Conservation (phyloP, 495 filamentous ascomycete species). For the Daldinia decipiens region DNA sequence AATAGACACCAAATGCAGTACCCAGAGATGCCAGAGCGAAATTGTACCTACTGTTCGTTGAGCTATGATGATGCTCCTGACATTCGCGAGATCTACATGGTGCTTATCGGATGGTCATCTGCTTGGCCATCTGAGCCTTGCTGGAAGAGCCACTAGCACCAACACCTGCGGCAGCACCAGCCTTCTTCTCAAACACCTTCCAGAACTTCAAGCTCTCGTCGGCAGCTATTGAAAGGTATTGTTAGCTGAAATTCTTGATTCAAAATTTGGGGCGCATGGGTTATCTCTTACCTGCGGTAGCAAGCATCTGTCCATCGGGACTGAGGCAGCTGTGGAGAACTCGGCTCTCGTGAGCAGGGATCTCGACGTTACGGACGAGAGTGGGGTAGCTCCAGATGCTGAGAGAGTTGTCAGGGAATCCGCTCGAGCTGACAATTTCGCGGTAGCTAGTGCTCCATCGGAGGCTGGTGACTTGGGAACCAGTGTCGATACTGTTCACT, state of each 20-base stretch:
- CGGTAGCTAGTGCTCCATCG: slow-evolving; percentile 97
- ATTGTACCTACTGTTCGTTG: slow-evolving; percentile 59
- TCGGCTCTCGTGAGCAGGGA: slow-evolving; percentile 97
- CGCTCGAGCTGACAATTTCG: slow-evolving; percentile 95
- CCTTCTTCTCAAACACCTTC: slow-evolving; percentile 99
- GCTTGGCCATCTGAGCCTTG: slow-evolving; percentile 82
- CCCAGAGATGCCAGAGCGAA: slow-evolving; percentile 53
- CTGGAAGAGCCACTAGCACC: slow-evolving; percentile 64
- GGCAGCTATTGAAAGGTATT: slow-evolving; percentile 63
- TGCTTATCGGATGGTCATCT: slow-evolving; percentile 93
- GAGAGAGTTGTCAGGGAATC: slow-evolving; percentile 97
- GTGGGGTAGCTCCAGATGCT: slow-evolving; percentile 99
- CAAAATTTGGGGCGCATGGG: neutral
- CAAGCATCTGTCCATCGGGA: slow-evolving; percentile 96
- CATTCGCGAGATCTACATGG: slow-evolving; percentile 36
- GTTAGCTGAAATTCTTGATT: slow-evolving; percentile 28
- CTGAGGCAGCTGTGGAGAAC: slow-evolving; percentile 95
- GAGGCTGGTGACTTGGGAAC: slow-evolving; percentile 93
- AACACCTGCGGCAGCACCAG: slow-evolving; percentile 69
- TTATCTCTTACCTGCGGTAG: slow-evolving; percentile 74
- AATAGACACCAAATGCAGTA: slow-evolving; percentile 54
- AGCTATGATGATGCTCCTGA: slow-evolving; percentile 44
- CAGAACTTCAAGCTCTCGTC: slow-evolving; percentile 99
- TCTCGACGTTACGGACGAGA: slow-evolving; percentile 95
- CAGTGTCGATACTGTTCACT: slow-evolving; percentile 98